Conservation (phyloP, 2,329 filamentous ascomycete genomes). For the Colletotrichum orbiculare region DNA sequence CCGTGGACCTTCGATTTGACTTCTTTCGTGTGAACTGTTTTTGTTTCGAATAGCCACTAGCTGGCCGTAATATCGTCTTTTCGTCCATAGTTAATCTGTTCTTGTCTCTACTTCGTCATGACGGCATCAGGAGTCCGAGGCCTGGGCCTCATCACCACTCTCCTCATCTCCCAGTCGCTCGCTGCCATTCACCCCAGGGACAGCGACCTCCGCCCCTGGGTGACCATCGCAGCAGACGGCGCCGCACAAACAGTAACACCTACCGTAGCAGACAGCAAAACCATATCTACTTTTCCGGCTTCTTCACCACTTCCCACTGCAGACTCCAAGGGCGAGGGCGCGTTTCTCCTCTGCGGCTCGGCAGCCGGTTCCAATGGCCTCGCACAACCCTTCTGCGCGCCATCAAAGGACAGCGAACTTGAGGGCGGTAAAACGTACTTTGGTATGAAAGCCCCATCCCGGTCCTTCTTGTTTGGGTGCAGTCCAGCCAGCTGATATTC, state of each 20-base stretch:
- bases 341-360: constrained; percentile 36
- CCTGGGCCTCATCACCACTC: constrained; percentile 10
- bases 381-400: constrained; percentile 35
- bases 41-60: constrained; percentile 6
- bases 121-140: constrained; percentile 18
- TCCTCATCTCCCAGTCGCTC: not conserved
- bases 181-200: constrained; percentile 27
- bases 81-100: not conserved
- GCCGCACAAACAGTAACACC: constrained; percentile 32
- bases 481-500: constrained; percentile 13
- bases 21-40: constrained; percentile 15
- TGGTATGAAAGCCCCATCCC: constrained; percentile 17
- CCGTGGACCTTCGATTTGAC: not conserved
- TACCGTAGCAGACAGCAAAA: constrained; percentile 35
- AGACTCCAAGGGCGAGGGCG: constrained; percentile 27
- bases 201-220: constrained; percentile 35
- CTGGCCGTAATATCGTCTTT: constrained; percentile 8
- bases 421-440: constrained; percentile 35
- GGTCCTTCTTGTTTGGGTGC: not conserved
- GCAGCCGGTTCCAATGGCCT: constrained; percentile 29
- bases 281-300: constrained; percentile 30
- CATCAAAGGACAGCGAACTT: constrained; percentile 21
- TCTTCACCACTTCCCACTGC: constrained; percentile 28
- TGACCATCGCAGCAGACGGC: constrained; percentile 34
- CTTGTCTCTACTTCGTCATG: not conserved